A percentile compares a stretch with the other conserved stretches of the same genome.
Evolutionary conservation across 2,329 filamentous ascomycete species (phyloP).

Genomic region (Trichophyton schoenleinii): DNA sequence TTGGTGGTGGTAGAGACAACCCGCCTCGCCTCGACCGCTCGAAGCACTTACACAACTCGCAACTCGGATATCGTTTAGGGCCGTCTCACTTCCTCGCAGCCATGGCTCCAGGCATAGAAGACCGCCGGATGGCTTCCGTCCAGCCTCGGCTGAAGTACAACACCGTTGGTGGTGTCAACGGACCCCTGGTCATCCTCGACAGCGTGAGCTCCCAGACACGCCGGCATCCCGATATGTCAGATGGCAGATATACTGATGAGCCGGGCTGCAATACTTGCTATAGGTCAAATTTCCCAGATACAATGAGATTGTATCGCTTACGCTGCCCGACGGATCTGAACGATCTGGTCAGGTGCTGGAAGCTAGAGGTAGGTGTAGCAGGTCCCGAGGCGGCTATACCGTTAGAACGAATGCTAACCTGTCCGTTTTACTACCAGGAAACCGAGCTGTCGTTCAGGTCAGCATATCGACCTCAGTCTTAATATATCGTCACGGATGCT

Average conservation of each 20-base stretch:
- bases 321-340: constrained; percentile 86
- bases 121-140: constrained; percentile 41
- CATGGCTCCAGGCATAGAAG: constrained; percentile 32
- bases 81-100: constrained; percentile 6
- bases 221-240: not conserved
- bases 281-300: constrained; percentile 95
- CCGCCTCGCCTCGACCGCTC: not conserved
- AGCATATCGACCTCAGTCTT: constrained; percentile 1
- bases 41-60: not conserved
- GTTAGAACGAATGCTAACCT: constrained; percentile 1
- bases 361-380: constrained; percentile 61
- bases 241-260: not conserved
- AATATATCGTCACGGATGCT: not conserved
- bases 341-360: constrained; percentile 93
- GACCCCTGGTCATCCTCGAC: constrained; percentile 91
- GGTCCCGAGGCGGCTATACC: not conserved
- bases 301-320: constrained; percentile 96
- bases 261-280: not conserved
- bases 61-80: not conserved
- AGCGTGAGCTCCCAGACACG: constrained; percentile 51
- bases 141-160: constrained; percentile 81
- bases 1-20: not conserved
- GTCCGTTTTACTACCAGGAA: constrained; percentile 45
- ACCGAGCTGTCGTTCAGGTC: constrained; percentile 91
- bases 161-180: constrained; percentile 95